Evolutionary conservation across 495 filamentous ascomycete species (phyloP), one percentile per base, ranked within the genome.

Genomic region (Xylaria venustula): DNA sequence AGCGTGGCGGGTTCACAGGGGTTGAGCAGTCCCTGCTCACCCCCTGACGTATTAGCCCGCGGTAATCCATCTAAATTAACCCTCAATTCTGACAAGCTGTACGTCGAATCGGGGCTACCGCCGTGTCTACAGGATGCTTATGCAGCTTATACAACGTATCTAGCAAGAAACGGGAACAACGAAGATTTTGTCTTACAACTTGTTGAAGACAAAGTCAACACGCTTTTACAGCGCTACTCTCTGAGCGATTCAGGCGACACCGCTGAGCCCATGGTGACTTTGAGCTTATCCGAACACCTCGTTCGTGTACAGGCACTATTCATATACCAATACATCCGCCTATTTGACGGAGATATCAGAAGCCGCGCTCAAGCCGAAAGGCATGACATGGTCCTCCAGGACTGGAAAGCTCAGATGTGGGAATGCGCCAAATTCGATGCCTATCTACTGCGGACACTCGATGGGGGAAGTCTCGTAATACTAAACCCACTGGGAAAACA

Each of bases 281-380:
- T 2, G 7, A 15, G 36, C 30, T 1, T 36, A 1, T 11, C 9
- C 5, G 49, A 77, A 25, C 63, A 76, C 5, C 67, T 79, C 2
- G 71, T 69, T 32, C 66, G 66, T 32, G 67, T 70, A 0, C 74
- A 78, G 42, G 70, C 74, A 0, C 61, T 78, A 14, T 60, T 78
- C 25, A 62, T 78, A 4, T 67, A 70, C 9, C 71, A 72, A 60
- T 76, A 72, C 54, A 71, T 80, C n/a, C 54, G 72, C 14, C 63
- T 75, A 26, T 67, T 75, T 15, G 62, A 71, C 40, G 69, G 65
- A 2, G 9, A 61, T 25, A 58, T 65, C 19, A 58, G 53, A 15
- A 26, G 41, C 11, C 63, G 63, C 14, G 58, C 52, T 3, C 26
- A 50, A 23, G 63, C 58, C 3, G 63, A 65, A 23, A 25, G 36